Evolutionary conservation across 1,284 basidiomycete genomes (phyloP).

Genomic region (Fomes fomentarius): DNA sequence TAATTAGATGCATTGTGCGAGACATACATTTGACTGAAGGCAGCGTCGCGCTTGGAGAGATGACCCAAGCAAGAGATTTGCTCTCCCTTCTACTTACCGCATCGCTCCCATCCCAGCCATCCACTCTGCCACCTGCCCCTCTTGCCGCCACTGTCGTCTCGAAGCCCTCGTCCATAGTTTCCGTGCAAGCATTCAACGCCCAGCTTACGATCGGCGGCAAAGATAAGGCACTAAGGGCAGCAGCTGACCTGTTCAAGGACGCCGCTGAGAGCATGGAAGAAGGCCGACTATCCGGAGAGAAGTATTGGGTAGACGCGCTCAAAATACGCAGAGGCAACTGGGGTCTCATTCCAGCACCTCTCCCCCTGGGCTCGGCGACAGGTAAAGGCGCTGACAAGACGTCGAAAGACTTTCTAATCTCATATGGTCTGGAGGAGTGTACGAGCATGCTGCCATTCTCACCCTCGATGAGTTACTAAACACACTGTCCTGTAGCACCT

Average conservation of each 20-base stretch:
- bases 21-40: constrained; percentile 25
- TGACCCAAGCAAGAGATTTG: constrained; percentile 73
- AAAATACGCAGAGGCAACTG: constrained; percentile 75
- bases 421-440: constrained; percentile 82
- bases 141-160: constrained; percentile 68
- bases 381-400: constrained; percentile 79
- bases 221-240: constrained; percentile 74
- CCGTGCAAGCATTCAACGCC: constrained; percentile 74
- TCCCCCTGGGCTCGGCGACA: constrained; percentile 65
- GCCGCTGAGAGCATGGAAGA: constrained; percentile 73
- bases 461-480: constrained; percentile 8
- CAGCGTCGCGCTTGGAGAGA: constrained; percentile 76
- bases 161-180: constrained; percentile 63
- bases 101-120: constrained; percentile 20
- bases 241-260: constrained; percentile 66
- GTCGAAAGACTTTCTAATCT: constrained; percentile 76
- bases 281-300: constrained; percentile 60
- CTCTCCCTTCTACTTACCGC: constrained; percentile 47
- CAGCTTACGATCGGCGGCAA: constrained; percentile 77
- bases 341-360: constrained; percentile 75
- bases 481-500: constrained; percentile 50
- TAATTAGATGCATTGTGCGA: constrained; percentile 10
- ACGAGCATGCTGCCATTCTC: constrained; percentile 5
- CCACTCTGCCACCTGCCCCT: constrained; percentile 38
- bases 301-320: constrained; percentile 79